phyloP scores from a whole-genome alignment of 2,329 filamentous ascomycete species.

The Amauroascus niger region DNA sequence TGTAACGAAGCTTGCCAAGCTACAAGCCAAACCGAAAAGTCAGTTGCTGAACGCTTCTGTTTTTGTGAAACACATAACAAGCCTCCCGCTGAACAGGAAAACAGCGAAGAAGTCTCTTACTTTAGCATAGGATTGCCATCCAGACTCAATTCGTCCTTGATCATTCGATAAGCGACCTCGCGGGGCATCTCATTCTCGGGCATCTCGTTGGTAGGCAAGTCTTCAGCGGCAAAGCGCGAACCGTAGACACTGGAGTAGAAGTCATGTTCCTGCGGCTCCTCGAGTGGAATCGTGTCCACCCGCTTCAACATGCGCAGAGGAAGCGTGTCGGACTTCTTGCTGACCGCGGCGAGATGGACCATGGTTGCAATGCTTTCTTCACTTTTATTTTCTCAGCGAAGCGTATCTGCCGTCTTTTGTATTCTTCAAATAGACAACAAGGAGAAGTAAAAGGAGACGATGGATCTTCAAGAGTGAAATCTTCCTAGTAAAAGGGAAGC shows the following conservation, averaged over 20 bases:
- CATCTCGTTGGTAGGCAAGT: conserved; percentile 76
- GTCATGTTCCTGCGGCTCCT: conserved; percentile 37
- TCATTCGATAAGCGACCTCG: conserved; percentile 91
- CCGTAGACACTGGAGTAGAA: conserved; percentile 77
- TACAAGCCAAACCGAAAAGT: conserved; percentile 28
- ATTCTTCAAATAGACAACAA: no score
- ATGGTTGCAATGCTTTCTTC: background rate
- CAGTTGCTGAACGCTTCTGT: background rate
- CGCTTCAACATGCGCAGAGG: conserved; percentile 30
- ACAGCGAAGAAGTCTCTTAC: conserved; percentile 19
- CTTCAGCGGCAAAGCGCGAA: conserved; percentile 67
- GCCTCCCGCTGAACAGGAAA: background rate
- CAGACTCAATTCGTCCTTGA: conserved; percentile 84
- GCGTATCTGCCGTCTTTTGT: no score
- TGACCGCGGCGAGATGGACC: conserved; percentile 28
- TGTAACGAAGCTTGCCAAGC: conserved; percentile 84
- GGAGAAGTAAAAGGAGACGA: background rate
- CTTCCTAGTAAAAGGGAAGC: background rate
- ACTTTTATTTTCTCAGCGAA: no score
- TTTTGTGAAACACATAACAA: background rate
- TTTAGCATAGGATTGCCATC: conserved; percentile 81
- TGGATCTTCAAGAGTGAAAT: background rate
- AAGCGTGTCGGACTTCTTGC: conserved; percentile 31
- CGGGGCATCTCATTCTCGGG: conserved; percentile 83
- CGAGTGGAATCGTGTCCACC: conserved; percentile 41